Evolutionary conservation across 1,284 basidiomycete species (phyloP).

Genomic region (Mycena sp.): DNA sequence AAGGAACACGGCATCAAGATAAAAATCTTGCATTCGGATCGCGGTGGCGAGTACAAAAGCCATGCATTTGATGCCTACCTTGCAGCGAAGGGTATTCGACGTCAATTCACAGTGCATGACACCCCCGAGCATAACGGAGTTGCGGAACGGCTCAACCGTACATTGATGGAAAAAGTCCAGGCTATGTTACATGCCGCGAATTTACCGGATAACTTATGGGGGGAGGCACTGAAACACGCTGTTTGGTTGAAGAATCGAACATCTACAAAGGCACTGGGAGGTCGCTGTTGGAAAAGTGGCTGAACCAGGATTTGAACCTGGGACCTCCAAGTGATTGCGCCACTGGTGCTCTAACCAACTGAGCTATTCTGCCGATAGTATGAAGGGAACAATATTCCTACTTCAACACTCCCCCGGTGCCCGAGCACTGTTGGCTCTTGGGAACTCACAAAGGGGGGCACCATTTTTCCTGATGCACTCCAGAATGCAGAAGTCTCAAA

Average conservation of each 20-base stretch:
- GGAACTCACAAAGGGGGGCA: too few species aligned
- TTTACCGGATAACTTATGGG: conserved; percentile 2
- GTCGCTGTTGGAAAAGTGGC: background rate
- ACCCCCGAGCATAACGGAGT: too few species aligned
- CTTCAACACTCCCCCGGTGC: too few species aligned
- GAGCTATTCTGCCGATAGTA: too few species aligned
- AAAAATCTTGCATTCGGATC: background rate
- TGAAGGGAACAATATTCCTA: too few species aligned
- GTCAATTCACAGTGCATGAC: conserved; percentile 41
- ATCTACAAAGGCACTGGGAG: conserved; percentile 1
- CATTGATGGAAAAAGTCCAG: too few species aligned
- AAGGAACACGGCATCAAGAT: background rate
- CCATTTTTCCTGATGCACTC: too few species aligned
- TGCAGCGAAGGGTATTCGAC: background rate
- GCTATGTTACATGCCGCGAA: background rate
- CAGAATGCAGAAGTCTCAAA: too few species aligned
- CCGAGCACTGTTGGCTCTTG: too few species aligned
- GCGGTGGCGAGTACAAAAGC: conserved; percentile 1
- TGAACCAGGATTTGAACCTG: too few species aligned
- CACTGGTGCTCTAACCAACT: too few species aligned
- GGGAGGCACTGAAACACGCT: conserved; percentile 8
- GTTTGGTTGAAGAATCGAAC: background rate
- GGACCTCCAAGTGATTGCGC: too few species aligned
- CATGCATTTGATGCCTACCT: background rate
- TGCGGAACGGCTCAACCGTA: conserved; percentile 18